phyloP scores from a whole-genome alignment of 345 rosid genomes.

The Lepidium aucheri region DNA sequence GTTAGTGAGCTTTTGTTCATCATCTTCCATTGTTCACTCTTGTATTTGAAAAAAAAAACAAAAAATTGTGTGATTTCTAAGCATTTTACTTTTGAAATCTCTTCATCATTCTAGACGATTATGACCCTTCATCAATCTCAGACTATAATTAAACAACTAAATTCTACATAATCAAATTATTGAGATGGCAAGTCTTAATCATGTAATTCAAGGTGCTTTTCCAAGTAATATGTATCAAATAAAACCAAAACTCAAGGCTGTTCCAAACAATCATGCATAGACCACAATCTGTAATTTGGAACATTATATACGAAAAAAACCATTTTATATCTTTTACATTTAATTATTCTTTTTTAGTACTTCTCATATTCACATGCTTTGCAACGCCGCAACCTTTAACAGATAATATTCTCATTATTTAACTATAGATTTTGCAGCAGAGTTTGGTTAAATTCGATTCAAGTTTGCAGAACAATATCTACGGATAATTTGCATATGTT shows the following conservation, averaged over 20 bases:
- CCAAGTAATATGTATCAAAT: background rate
- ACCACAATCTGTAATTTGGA: constrained; percentile 9
- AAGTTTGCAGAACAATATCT: no score
- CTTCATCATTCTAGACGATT: constrained; percentile 10
- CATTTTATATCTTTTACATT: background rate
- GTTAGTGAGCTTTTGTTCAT: constrained; percentile 19
- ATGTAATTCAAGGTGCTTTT: constrained; percentile 4
- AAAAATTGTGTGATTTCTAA: constrained; percentile 16
- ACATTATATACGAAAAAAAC: constrained; percentile 9
- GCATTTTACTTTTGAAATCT: background rate
- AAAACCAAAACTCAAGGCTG: constrained; percentile 26
- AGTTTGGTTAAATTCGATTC: no score
- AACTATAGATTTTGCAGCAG: no score
- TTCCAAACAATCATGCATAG: constrained; percentile 10
- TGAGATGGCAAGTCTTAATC: constrained; percentile 27
- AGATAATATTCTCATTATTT: no score
- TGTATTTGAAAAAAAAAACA: background rate
- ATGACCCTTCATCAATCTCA: constrained; percentile 2
- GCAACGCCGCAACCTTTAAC: constrained; percentile 18
- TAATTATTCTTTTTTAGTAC: background rate
- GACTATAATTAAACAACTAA: constrained; percentile 3
- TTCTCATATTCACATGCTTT: constrained; percentile 16
- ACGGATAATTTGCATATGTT: no score
- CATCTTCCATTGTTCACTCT: background rate
- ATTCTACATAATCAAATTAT: background rate